These are phyloP conservation scores for Pythium plurisporium DNA, from an alignment of 352 stramenopile species.

Conservation along the genomic window DNA sequence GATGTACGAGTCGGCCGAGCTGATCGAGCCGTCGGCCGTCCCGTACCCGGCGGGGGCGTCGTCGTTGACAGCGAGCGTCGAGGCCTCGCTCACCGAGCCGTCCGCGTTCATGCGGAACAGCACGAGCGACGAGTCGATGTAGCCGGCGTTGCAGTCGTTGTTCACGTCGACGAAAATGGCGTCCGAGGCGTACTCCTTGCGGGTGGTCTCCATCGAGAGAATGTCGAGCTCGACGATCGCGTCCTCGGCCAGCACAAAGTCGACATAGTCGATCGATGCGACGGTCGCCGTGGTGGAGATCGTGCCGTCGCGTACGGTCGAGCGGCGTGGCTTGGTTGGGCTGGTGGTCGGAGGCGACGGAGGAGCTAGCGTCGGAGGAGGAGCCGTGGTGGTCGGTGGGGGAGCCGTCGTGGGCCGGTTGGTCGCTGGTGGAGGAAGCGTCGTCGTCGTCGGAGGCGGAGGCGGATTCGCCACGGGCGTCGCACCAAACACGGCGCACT, in stretches of 20 bases:
- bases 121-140: slow-evolving; percentile 58
- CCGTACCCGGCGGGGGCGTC: slow-evolving; percentile 43
- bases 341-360: not conserved
- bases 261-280: slow-evolving; percentile 63
- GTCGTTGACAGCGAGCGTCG: slow-evolving; percentile 38
- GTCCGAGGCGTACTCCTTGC: slow-evolving; percentile 6
- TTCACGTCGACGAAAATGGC: slow-evolving; percentile 55
- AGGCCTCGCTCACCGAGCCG: slow-evolving; percentile 16
- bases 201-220: slow-evolving; percentile 54
- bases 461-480: not conserved
- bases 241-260: slow-evolving; percentile 39
- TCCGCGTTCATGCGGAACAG: slow-evolving; percentile 38
- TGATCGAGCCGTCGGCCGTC: slow-evolving; percentile 45
- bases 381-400: not conserved
- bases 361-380: too few relatives aligned
- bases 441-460: not conserved
- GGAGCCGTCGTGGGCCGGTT: not conserved
- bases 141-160: slow-evolving; percentile 60
- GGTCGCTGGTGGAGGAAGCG: not conserved
- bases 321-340: not conserved
- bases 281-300: slow-evolving; percentile 51
- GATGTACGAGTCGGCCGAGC: slow-evolving; percentile 52
- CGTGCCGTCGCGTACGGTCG: slow-evolving; percentile 48
- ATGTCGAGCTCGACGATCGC: slow-evolving; percentile 56
- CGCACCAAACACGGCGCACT: slow-evolving; percentile 30